These are phyloP conservation scores for Ceratocystis cubensis DNA, from an alignment of 2,329 filamentous ascomycete species.

Conservation along the genomic window DNA sequence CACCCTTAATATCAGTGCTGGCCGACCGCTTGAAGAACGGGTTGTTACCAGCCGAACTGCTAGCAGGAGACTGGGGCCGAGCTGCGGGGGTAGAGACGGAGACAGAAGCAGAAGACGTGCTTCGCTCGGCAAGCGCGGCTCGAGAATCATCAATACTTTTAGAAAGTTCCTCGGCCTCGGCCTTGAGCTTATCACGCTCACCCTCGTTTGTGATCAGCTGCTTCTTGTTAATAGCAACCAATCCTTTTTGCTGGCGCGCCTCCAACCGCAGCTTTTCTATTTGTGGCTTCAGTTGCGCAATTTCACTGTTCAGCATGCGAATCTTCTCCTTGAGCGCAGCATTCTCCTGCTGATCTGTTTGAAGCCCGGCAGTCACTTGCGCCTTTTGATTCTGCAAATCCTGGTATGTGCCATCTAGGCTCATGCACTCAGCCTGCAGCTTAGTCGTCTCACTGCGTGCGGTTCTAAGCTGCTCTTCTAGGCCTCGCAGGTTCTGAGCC, in stretches of 20 bases:
- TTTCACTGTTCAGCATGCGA: conserved; percentile 65
- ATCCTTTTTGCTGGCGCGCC: conserved; percentile 85
- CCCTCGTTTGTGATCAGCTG: conserved; percentile 80
- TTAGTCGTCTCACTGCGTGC: conserved; percentile 73
- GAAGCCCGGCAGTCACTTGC: conserved; percentile 59
- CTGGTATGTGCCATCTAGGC: conserved; percentile 66
- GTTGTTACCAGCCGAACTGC: conserved; percentile 54
- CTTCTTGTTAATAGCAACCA: conserved; percentile 98
- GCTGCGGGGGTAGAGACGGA: conserved; percentile 45
- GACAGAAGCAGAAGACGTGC: conserved; percentile 37
- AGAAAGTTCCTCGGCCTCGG: conserved; percentile 58
- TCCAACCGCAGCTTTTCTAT: conserved; percentile 89
- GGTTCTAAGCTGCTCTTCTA: conserved; percentile 69
- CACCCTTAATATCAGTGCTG: conserved; percentile 47
- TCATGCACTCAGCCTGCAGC: conserved; percentile 68
- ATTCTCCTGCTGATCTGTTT: conserved; percentile 84
- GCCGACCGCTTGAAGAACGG: conserved; percentile 75
- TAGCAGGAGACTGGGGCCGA: conserved; percentile 54
- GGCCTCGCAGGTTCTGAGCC: conserved; percentile 66
- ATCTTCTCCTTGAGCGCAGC: conserved; percentile 76
- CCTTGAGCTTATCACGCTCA: conserved; percentile 76
- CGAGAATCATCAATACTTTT: conserved; percentile 29
- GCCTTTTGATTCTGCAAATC: conserved; percentile 75
- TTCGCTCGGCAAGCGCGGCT: conserved; percentile 27
- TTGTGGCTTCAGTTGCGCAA: conserved; percentile 72